Evolutionary conservation across 192 early-diverging fungal species (phyloP), one percentile per base, ranked within the genome.

Genomic region (Gamsiella multidivaricata): DNA sequence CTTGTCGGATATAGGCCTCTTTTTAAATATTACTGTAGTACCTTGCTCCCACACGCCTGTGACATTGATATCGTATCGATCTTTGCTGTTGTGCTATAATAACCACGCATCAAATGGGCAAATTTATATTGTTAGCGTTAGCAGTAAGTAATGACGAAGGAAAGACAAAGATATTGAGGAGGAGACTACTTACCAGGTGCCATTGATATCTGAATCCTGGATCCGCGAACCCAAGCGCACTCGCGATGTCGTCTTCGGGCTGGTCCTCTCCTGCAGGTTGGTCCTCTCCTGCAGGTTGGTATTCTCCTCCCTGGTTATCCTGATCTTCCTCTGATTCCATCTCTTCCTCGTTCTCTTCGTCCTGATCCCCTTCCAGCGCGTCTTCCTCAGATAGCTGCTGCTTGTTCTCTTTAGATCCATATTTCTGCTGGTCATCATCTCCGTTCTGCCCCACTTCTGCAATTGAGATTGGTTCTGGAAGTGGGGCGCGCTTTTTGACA

Each of bases 61-160:
- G 23, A 98, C 88, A 80, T 99, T 99, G 43, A 98, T 85, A 79
- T 99, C 97, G 75, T 93, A 87, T 9, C 93, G 90, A 2, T 54
- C 41, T 51, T 85, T 68, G 7, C 65, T 63, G 28, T 78, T 68
- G 14, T 78, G 65, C 73, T 78, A 26, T 2, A 6, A 8, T 3
- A 49, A 36, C n/a, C n/a, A n/a, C n/a, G n/a, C n/a, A n/a, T n/a
- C n/a, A n/a, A n/a, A n/a, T n/a, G n/a, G n/a, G n/a, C n/a, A n/a
- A n/a, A n/a, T n/a, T n/a, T n/a, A n/a, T n/a, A n/a, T n/a, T n/a
- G n/a, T n/a, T n/a, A n/a, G n/a, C n/a, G n/a, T 11, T 33, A 4
- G 34, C 10, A 34, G 20, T 25, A 3, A 10, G 47, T 11, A 43
- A 20, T 17, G 8, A 28, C 5, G 47, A 41, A 20, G 10, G 39